phyloP scores from a whole-genome alignment of 805 yeast species.

The Komagataella kurtzmanii region DNA sequence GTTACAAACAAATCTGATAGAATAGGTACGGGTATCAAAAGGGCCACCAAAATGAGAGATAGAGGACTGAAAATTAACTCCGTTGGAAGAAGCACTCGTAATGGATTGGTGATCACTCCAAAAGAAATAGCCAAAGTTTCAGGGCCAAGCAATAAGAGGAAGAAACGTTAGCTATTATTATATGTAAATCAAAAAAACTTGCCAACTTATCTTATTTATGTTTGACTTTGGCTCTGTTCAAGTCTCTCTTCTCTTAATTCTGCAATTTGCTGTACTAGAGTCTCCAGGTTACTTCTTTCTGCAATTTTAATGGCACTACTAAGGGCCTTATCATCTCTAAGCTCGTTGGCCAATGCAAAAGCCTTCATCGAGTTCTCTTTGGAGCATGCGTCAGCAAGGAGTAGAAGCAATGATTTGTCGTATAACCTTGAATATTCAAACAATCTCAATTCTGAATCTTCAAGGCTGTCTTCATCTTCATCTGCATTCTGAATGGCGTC shows the following conservation, averaged over 20 bases:
- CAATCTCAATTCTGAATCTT: constrained; percentile 35
- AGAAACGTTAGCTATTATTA: neutral
- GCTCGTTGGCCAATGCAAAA: constrained; percentile 48
- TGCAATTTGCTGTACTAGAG: constrained; percentile 39
- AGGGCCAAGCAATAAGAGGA: constrained; percentile 8
- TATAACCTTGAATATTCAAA: constrained; percentile 38
- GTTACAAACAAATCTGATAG: constrained; percentile 35
- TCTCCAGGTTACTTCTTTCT: constrained; percentile 46
- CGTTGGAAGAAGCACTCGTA: constrained; percentile 65
- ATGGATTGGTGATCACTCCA: constrained; percentile 63
- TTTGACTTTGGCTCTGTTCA: constrained; percentile 8
- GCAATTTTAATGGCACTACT: constrained; percentile 79
- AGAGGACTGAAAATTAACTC: constrained; percentile 69
- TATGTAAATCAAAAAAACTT: neutral
- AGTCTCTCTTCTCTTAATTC: constrained; percentile 37
- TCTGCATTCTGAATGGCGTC: constrained; percentile 36
- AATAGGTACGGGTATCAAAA: constrained; percentile 32
- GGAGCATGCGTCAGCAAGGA: constrained; percentile 64
- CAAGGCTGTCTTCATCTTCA: constrained; percentile 17
- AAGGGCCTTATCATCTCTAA: constrained; percentile 68
- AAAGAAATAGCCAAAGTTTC: constrained; percentile 45
- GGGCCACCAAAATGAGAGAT: constrained; percentile 35
- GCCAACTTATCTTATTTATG: neutral
- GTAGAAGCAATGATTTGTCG: constrained; percentile 67
- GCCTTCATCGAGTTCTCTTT: constrained; percentile 56